These are phyloP conservation scores for Tylopilus subfusipes DNA, from an alignment of 768 basidiomycete genomes.

Conservation along the genomic window DNA sequence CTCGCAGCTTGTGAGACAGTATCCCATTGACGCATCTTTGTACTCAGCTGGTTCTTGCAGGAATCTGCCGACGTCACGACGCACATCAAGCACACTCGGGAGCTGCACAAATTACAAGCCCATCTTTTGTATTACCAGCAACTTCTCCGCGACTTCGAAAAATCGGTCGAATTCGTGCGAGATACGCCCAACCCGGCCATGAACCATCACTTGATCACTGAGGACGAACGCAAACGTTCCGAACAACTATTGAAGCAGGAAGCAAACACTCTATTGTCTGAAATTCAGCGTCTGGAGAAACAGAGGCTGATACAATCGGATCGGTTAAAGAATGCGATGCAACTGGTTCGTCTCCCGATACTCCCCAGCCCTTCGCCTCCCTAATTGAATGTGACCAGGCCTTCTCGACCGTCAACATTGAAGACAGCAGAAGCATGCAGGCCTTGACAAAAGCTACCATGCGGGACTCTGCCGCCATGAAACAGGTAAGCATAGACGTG, in stretches of 20 bases:
- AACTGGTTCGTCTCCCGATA: slow-evolving; percentile 20
- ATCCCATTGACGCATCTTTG: not conserved
- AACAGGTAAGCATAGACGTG: slow-evolving; percentile 19
- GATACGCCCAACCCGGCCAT: slow-evolving; percentile 50
- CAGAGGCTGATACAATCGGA: slow-evolving; percentile 27
- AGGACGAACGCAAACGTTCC: slow-evolving; percentile 3
- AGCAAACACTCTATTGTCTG: slow-evolving; percentile 34
- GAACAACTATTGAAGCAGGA: slow-evolving; percentile 16
- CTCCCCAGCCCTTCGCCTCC: not conserved
- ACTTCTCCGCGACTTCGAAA: slow-evolving; percentile 52
- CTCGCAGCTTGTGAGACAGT: slow-evolving; percentile 36
- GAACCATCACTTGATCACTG: slow-evolving; percentile 22
- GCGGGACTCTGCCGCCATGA: slow-evolving; percentile 41
- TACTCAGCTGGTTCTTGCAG: slow-evolving; percentile 24
- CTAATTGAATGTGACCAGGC: slow-evolving; percentile 36
- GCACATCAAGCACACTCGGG: slow-evolving; percentile 43
- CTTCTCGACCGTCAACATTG: slow-evolving; percentile 57
- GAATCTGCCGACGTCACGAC: slow-evolving; percentile 41
- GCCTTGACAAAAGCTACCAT: slow-evolving; percentile 46
- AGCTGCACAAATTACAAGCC: slow-evolving; percentile 55
- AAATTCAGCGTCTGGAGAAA: slow-evolving; percentile 38
- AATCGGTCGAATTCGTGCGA: slow-evolving; percentile 47
- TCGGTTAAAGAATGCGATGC: slow-evolving; percentile 32
- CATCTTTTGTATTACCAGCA: slow-evolving; percentile 54
- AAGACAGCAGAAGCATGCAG: slow-evolving; percentile 53